Base-by-base conservation (phyloP, 1,139 yeast genomes). In the Pichia sp. region DNA sequence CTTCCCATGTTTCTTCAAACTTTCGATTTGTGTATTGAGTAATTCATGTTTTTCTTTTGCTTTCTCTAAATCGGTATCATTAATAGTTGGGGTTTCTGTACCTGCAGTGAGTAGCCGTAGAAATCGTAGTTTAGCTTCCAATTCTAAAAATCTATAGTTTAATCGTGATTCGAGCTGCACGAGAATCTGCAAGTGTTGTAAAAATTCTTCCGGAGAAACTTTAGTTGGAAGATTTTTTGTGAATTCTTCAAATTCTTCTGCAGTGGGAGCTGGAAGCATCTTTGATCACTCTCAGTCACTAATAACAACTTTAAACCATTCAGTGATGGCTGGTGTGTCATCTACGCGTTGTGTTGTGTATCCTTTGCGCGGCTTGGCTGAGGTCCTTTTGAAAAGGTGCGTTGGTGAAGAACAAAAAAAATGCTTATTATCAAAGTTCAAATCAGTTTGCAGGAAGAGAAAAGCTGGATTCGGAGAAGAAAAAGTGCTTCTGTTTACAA, bases 91-190 rank as follows among this genome's bases (percentile, higher is more conserved):
- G 28, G 54, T 47, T 5, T 62, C 60, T 32, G 61, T 62, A 25
- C 66, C 69, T 10, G 61, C 59, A 5, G 68, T 53, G 5, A 69
- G 52, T 9, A 61, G 52, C 14, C 76, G 53, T 34, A 79, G 60
- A 54, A 79, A 79, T 59, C 74, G 69, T 47, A 79, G 83, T 49
- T 82, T 69, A 2, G 84, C 71, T 51, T 79, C 86, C 51, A 79
- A 83, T 53, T 80, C 88, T 37, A 79, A 58, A 53, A 77, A 79
- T 36, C 77, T 69, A 46, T 78, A 76, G 53, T 79, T 77, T 35
- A 79, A 61, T 41, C 77, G 67, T 3, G 36, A 34, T 20, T 40
- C 40, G 17, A 44, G 32, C 30, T 42, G 46, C 28, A 15, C 21
- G 4, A 44, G 28, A 15, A 14, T 25, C 5, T 42, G 35, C 12